Percentiles rank a stretch among this genome's conserved stretches.
phyloP scores from a whole-genome alignment of 225 moss, liverwort and hornwort species.

The Lunularia cruciata region DNA sequence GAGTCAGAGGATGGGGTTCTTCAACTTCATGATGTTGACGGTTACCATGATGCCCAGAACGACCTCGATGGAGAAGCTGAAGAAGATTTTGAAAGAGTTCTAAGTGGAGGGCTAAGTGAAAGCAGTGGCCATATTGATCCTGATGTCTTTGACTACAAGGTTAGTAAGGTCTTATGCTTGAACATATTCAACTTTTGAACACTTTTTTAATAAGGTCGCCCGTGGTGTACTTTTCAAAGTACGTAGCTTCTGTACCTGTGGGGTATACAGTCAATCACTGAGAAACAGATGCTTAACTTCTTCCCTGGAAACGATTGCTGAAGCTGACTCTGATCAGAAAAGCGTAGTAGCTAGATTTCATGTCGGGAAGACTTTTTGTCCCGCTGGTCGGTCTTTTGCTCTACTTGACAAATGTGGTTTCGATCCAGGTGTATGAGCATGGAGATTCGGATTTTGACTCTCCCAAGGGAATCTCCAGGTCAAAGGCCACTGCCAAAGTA shows the following conservation, averaged over 20 bases:
- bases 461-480: conserved; percentile 57
- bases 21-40: conserved; percentile 74
- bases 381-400: too few relatives aligned
- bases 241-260: too few relatives aligned
- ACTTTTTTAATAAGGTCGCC: too few relatives aligned
- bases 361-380: too few relatives aligned
- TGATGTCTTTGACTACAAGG: conserved; percentile 95
- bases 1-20: conserved; percentile 84
- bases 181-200: too few relatives aligned
- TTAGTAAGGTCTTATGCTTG: conserved; percentile 7
- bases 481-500: conserved; percentile 55
- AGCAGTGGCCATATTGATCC: conserved; percentile 92
- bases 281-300: too few relatives aligned
- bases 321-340: too few relatives aligned
- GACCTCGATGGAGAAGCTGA: conserved; percentile 85
- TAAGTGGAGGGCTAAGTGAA: conserved; percentile 90
- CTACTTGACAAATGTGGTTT: too few relatives aligned
- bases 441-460: conserved; percentile 88
- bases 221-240: too few relatives aligned
- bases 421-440: conserved; percentile 88
- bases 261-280: too few relatives aligned
- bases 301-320: too few relatives aligned
- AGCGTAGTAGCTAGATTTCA: too few relatives aligned
- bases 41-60: conserved; percentile 89
- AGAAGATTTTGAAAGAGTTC: conserved; percentile 77